These are phyloP conservation scores for Neofusicoccum cordaticola DNA, from an alignment of 2,329 filamentous ascomycete species.

Conservation along the genomic window DNA sequence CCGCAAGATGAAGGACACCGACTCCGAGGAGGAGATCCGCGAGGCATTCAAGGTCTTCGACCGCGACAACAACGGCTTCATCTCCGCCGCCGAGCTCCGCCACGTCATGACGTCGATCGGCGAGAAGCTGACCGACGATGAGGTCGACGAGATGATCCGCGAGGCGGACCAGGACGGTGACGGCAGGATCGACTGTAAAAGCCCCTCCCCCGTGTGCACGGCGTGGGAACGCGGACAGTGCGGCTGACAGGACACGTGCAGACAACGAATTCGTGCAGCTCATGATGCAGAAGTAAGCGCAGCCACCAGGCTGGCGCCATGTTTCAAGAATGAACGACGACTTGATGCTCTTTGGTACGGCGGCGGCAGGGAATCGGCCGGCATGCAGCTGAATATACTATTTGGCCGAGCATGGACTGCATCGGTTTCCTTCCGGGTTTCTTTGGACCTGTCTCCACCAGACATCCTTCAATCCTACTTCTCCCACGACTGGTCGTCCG, in stretches of 20 bases:
- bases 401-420: conserved; percentile 8
- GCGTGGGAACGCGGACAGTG: not conserved
- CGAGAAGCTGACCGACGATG: conserved; percentile 61
- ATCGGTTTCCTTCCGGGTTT: conserved; percentile 10
- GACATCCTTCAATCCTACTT: conserved; percentile 15
- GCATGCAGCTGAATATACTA: not conserved
- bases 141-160: conserved; percentile 65
- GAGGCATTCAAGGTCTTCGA: conserved; percentile 67
- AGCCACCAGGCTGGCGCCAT: not conserved
- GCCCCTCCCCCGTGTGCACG: not conserved
- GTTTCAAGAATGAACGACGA: conserved; percentile 17
- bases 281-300: conserved; percentile 54
- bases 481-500: conserved; percentile 11
- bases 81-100: conserved; percentile 60
- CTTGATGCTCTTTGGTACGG: conserved; percentile 18
- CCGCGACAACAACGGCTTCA: conserved; percentile 64
- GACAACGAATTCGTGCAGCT: conserved; percentile 57
- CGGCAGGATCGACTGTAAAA: conserved; percentile 62
- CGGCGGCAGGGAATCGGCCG: conserved; percentile 13
- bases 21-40: conserved; percentile 63
- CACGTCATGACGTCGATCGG: conserved; percentile 64
- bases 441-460: conserved; percentile 15
- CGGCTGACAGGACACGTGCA: conserved; percentile 26
- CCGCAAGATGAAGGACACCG: conserved; percentile 59
- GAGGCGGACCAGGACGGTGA: conserved; percentile 65